Evolutionary conservation across 306 rosid species (phyloP), one percentile per base, ranked within the genome.

Genomic region (Lagenaria siceraria): DNA sequence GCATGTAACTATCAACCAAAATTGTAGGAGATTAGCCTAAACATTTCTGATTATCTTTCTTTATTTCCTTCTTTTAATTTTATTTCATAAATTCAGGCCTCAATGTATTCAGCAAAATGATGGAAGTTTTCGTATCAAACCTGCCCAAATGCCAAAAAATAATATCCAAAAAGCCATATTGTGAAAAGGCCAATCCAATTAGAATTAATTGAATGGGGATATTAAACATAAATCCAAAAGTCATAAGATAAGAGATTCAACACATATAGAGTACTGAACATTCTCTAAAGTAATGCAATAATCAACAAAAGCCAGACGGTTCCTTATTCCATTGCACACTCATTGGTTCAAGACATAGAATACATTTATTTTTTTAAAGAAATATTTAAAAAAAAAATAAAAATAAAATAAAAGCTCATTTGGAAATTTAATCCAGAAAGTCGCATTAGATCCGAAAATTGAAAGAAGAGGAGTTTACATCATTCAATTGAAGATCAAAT

Each of bases 401-500:
- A 36, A 38, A 43, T 22, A 72, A 71, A 72, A 72, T 36, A 72
- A 24, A 25, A 48, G 10, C 27, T 27, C 43, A 72, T 72, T 70
- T 31, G 58, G 3, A 71, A 46, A 71, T 4, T 48, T 48, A 36
- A 42, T 69, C 59, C 4, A 48, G 58, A 48, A 4, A 72, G 42
- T n/a, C n/a, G n/a, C n/a, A n/a, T 51, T 51, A 0, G 60, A 27
- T 5, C 60, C 60, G 54, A 17, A 53, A 35, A 33, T 80, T 49
- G 49, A 79, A 78, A 80, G 77, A 75, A 80, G 75, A 85, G 83
- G 74, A 71, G 59, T 56, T 79, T 92, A 95, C 98, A 88, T 92
- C 98, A 82, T 86, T 87, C 77, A 95, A 82, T 82, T 92, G 96
- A 19, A 95, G 98, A 80, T 90, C 92, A 84, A 89, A 92, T 88